These are phyloP conservation scores for Kwoniella dejecticola DNA, from an alignment of 768 basidiomycete genomes.

Conservation along the genomic window DNA sequence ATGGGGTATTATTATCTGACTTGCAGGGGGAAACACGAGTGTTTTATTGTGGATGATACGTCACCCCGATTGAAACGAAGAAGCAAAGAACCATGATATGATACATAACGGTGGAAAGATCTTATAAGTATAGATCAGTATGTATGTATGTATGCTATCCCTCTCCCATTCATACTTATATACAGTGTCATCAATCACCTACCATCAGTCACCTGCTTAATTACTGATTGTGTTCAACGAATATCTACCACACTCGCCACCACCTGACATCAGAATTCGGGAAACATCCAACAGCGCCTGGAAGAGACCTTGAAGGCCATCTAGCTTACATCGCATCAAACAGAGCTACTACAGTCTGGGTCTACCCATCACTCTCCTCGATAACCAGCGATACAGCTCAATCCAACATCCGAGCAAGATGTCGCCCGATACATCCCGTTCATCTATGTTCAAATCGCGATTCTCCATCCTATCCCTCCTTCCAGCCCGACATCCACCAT, in stretches of 20 bases:
- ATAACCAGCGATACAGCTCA: background rate
- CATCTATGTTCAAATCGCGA: conserved; percentile 37
- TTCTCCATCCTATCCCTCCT: conserved; percentile 50
- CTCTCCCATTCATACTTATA: background rate
- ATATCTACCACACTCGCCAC: background rate
- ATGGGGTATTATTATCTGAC: too few relatives aligned
- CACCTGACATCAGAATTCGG: too few relatives aligned
- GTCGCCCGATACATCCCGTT: conserved; percentile 2
- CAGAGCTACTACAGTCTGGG: too few relatives aligned
- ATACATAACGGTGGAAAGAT: background rate
- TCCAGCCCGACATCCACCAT: conserved; percentile 46
- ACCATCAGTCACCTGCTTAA: background rate
- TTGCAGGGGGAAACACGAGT: background rate
- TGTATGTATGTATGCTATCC: background rate
- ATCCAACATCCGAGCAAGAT: background rate
- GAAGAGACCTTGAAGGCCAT: too few relatives aligned
- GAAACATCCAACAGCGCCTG: too few relatives aligned
- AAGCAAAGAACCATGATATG: too few relatives aligned
- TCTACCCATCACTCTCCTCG: background rate
- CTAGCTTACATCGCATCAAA: too few relatives aligned
- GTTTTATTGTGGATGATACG: conserved; percentile 16
- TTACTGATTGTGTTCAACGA: conserved; percentile 1
- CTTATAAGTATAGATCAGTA: conserved; percentile 4
- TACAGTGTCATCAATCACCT: background rate
- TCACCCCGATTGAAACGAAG: too few relatives aligned